Evolutionary conservation across 1,139 yeast genomes (phyloP), one percentile per base, ranked within the genome.

Genomic region (Candida buenavistaensis): DNA sequence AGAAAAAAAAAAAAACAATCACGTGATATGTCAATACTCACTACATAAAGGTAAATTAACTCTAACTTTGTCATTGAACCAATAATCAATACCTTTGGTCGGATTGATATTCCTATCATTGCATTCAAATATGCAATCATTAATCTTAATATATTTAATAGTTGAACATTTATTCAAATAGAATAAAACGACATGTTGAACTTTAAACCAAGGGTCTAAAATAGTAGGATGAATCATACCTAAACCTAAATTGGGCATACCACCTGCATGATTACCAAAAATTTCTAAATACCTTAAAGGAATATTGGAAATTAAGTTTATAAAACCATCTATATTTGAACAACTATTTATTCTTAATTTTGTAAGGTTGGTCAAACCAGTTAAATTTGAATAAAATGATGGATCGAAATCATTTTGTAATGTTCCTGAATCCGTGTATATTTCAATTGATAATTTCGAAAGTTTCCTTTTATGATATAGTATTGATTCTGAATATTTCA

Each of bases 151-250:
- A 45, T 75, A 77, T 30, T 51, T 40, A 23, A 78, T 46, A 1
- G 44, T 33, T 1, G 36, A 33, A 38, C 64, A 65, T 7, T 52
- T 40, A 12, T 55, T 44, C 28, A 53, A 45, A 36, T 68, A 66
- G 5, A 64, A 56, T 25, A 62, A 41, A 1, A 77, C 80, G 7
- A 76, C 71, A 46, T 75, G 80, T 44, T 75, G 80, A 1, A 77
- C 77, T 38, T 75, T 65, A 41, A 65, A 63, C 82, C 83, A 78
- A 38, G 72, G 75, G 48, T 78, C 82, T 45, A 68, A 68, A 2
- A 78, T 61, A 2, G 76, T 75, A 3, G 80, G 80, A 47, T 76
- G 77, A 3, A 64, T 59, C 57, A 70, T 73, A 11, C 75, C 80
- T 16, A 74, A 51, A 0, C 82, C 83, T 59, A 77, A 63, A 49